phyloP scores from a whole-genome alignment of 352 stramenopile species.

The Pythium monospermum region DNA sequence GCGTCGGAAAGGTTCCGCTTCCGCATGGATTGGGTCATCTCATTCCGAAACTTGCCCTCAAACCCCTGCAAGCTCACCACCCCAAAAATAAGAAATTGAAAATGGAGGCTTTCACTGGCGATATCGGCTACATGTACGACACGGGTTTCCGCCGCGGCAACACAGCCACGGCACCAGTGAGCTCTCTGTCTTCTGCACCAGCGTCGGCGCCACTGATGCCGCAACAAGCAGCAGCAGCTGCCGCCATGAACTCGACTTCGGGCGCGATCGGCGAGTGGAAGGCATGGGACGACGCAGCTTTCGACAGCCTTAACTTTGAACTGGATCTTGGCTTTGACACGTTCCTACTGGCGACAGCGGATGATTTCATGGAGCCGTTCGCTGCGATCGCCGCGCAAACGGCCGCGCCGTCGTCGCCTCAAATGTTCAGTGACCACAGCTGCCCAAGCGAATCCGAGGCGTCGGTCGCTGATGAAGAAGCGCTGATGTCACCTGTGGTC shows the following conservation, averaged over 20 bases:
- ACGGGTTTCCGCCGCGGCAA: conserved; percentile 7
- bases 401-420: conserved; percentile 7
- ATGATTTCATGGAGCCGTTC: conserved; percentile 62
- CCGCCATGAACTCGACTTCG: neutral
- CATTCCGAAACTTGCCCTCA: conserved; percentile 17
- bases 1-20: conserved; percentile 10
- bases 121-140: conserved; percentile 18
- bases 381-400: conserved; percentile 5
- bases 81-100: neutral
- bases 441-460: conserved; percentile 21
- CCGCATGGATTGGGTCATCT: neutral
- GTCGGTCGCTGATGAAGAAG: conserved; percentile 17
- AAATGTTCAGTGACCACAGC: conserved; percentile 19
- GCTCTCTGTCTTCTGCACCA: neutral
- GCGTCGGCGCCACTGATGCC: conserved; percentile 4
- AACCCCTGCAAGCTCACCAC: too few species aligned
- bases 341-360: conserved; percentile 47
- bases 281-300: conserved; percentile 38
- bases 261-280: conserved; percentile 25
- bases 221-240: neutral
- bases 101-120: conserved; percentile 17
- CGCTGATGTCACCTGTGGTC: neutral
- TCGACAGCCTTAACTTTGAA: conserved; percentile 41
- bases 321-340: conserved; percentile 60
- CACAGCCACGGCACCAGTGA: too few species aligned